Percentiles rank a stretch among this genome's conserved stretches.
These are phyloP conservation scores for Cutaneotrichosporon mucoides DNA, from an alignment of 1,284 basidiomycete species.

Conservation along the genomic window DNA sequence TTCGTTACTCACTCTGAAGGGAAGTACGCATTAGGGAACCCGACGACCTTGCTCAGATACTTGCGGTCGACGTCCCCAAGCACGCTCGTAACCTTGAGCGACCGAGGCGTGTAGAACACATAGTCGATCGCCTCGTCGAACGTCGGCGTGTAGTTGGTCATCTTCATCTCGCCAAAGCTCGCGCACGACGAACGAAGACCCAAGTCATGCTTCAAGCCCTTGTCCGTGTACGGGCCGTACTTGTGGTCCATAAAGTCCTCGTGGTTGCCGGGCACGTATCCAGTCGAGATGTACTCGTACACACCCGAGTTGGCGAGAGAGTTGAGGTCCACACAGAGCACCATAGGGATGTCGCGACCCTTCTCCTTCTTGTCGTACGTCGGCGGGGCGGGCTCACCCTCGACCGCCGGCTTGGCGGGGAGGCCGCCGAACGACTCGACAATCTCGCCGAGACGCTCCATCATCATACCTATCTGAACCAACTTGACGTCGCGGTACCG, in stretches of 20 bases:
- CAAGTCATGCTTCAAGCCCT: conserved; percentile 76
- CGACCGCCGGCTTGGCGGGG: conserved; percentile 50
- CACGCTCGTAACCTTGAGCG: conserved; percentile 76
- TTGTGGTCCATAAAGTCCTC: conserved; percentile 87
- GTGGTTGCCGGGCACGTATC: conserved; percentile 68
- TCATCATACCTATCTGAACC: conserved; percentile 84
- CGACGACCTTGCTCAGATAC: conserved; percentile 87
- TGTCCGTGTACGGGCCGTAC: conserved; percentile 90
- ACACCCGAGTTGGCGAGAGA: conserved; percentile 82
- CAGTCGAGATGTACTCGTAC: conserved; percentile 82
- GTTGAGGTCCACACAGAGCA: conserved; percentile 95
- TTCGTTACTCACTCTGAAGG: conserved; percentile 75
- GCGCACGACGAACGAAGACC: conserved; percentile 81
- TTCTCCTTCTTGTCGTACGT: conserved; percentile 36
- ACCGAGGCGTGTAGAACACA: conserved; percentile 81
- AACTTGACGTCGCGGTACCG: conserved; percentile 94
- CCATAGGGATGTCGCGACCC: conserved; percentile 73
- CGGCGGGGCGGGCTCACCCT: conserved; percentile 31
- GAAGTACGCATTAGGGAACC: conserved; percentile 96
- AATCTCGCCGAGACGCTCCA: conserved; percentile 91
- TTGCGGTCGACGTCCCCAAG: conserved; percentile 80
- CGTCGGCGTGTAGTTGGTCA: conserved; percentile 89
- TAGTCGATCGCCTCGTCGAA: conserved; percentile 87
- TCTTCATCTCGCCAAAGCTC: conserved; percentile 61
- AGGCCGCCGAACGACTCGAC: conserved; percentile 78